Evolutionary conservation across 208 protist species (phyloP), one percentile per base, ranked within the genome.

Genomic region (Eutreptiella sp.): DNA sequence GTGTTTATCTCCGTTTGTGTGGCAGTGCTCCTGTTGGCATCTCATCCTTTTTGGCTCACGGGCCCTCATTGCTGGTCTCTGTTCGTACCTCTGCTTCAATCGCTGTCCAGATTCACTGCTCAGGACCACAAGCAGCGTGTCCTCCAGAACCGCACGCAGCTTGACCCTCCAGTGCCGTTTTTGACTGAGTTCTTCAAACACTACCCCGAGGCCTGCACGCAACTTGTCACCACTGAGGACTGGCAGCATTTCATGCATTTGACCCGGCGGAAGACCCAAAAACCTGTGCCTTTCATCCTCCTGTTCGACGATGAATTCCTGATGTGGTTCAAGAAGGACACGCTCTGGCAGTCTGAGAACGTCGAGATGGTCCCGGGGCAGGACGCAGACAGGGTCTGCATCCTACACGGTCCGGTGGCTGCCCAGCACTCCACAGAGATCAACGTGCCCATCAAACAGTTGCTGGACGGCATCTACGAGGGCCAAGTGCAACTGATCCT

Each of bases 241-340:
- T 55, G 79, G 11, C 46, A 71, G 19, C 80, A 76, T 62, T 85
- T 85, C 67, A 36, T 85, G 2, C 27, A 62, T 9, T 46, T 85
- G 28, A 84, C 79, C 65, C 53, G 58, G 46, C 36, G 55, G 11
- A 53, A 48, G 19, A 70, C 59, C 34, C 71, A 73, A 26, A 85
- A 85, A 55, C 79, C 79, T n/a, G 79, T 85, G 24, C 54, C 54
- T 34, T 85, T 85, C 41, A 79, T 85, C 14, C 79, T 79, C 11
- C 47, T 76, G 28, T 29, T 85, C 14, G 79, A 85, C 60, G 63
- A 73, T 11, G 53, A 80, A 28, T 66, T 85, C 36, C 45, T 76
- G 38, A 62, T 57, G 26, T 85, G 70, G 53, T 84, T 85, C 50
- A 85, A 85, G 69, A 86, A 86, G 63, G 80, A 86, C 63, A 73